Evolutionary conservation across 805 yeast species (phyloP), one percentile per base, ranked within the genome.

Genomic region (Ascoidea rubescens): DNA sequence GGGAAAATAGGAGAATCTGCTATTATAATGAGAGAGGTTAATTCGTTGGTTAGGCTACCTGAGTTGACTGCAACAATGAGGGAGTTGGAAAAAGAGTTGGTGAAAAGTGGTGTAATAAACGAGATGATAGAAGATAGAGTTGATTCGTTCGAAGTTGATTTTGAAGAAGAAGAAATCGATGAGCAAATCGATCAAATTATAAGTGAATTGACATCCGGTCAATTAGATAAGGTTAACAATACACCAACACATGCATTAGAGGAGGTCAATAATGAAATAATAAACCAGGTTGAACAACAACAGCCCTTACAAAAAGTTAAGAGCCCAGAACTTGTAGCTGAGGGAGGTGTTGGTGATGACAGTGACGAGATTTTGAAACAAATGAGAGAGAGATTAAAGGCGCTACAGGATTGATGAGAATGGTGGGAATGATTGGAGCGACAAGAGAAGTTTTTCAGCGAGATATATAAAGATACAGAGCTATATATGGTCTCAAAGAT

Each of bases 61-160:
- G 89, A 84, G 57, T 67, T 93, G 51, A 80, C 80, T 59, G 80
- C 78, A 8, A 82, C 95, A 0, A 88, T 91, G 86, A 84, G 84
- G 61, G 95, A 84, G 59, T 69, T 93, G 53, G 86, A 91, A 54
- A 82, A 78, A 61, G 99, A 93, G 67, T 73, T 91, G 59, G 81
- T 86, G 79, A 85, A 83, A 65, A 78, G 86, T 10, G 93, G 93
- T 0, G 77, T 93, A 48, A 88, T 93, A 51, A 87, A 87, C 58
- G 99, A 93, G 63, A 93, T 93, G 98, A 82, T 90, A 63, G 88
- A 86, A 53, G 99, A 93, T 62, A 80, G 87, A 56, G 72, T 91
- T 54, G 98, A 90, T 55, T 67, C 72, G 50, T 67, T 78, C 53
- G 83, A 76, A 49, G 84, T 77, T 17, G 86, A 80, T 54, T 73